Evolutionary conservation across 2,329 filamentous ascomycete genomes (phyloP).

Genomic region (Trichoderma atroviride): DNA sequence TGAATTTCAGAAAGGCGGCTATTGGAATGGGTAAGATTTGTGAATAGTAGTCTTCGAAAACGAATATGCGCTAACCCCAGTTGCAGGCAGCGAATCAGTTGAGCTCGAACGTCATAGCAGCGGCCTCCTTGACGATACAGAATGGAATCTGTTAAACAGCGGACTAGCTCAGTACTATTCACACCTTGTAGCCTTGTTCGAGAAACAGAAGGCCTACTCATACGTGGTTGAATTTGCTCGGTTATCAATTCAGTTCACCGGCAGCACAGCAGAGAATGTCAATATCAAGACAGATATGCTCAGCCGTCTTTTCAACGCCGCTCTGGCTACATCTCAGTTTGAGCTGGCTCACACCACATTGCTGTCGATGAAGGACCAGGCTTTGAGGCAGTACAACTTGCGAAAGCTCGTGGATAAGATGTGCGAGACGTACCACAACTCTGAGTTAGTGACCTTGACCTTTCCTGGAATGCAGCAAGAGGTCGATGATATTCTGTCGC

Average conservation of each 20-base stretch:
- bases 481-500: constrained; percentile 76
- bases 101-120: constrained; percentile 58
- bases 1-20: constrained; percentile 80
- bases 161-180: constrained; percentile 84
- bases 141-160: constrained; percentile 68
- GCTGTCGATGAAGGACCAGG: constrained; percentile 69
- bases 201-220: constrained; percentile 73
- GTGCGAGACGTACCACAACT: constrained; percentile 67
- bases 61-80: constrained; percentile 5
- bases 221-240: constrained; percentile 83
- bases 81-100: constrained; percentile 50
- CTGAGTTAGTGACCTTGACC: constrained; percentile 72
- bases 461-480: constrained; percentile 76
- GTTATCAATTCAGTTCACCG: constrained; percentile 68
- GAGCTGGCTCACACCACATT: constrained; percentile 81
- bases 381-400: constrained; percentile 72
- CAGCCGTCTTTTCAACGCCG: constrained; percentile 80
- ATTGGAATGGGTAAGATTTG: constrained; percentile 73
- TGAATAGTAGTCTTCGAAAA: background rate
- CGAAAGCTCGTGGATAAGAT: constrained; percentile 69
- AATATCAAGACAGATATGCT: constrained; percentile 70
- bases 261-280: constrained; percentile 37
- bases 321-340: constrained; percentile 77
- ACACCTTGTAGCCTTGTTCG: constrained; percentile 82
- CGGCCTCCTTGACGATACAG: constrained; percentile 73